Evolutionary conservation across 176 grass and related monocot species (phyloP), one percentile per base, ranked within the genome.

Genomic region (Raddia distichophylla): DNA sequence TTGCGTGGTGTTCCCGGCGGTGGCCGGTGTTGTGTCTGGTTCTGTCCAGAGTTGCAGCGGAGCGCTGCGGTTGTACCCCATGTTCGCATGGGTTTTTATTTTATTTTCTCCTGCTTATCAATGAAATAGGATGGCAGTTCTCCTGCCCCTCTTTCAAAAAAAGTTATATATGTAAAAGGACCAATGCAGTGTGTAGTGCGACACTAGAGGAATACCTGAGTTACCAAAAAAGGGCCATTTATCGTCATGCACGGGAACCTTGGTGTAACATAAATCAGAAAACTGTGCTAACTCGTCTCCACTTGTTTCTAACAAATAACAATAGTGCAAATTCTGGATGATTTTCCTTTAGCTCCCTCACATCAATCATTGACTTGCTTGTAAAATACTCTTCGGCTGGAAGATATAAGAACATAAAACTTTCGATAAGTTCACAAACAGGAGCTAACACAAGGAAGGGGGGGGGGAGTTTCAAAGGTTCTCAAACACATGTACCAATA

Each of bases 161-260:
- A n/a, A 33, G 60, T 64, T 63, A 14, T 61, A 32, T 54, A 6
- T 71, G 60, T 84, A 55, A 22, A 34, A 70, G 8, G 14, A 76
- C 22, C 54, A 53, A 51, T 18, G 34, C 47, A 80, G 16, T 0
- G 15, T 72, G 54, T 6, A 62, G 13, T 81, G 48, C 64, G 56
- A 37, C 27, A 74, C 52, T 77, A 73, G 58, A 78, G 53, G 46
- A 87, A 71, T 97, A 98, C 95, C 90, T 87, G 95, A 94, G 72
- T 98, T 98, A 32, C 95, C 92, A 59, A 98, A 87, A 79, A 98
- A 94, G 18, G 95, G 92, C 90, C 95, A 98, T 51, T 98, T 98
- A 82, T 94, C 75, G 78, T 94, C 92, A 76, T 89, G 88, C 48
- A 98, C 95, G 75, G 95, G 95, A 92, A 94, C 89, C 80, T 91